These are phyloP conservation scores for Rheum nobile DNA, from an alignment of 148 eudicot species.

Conservation along the genomic window DNA sequence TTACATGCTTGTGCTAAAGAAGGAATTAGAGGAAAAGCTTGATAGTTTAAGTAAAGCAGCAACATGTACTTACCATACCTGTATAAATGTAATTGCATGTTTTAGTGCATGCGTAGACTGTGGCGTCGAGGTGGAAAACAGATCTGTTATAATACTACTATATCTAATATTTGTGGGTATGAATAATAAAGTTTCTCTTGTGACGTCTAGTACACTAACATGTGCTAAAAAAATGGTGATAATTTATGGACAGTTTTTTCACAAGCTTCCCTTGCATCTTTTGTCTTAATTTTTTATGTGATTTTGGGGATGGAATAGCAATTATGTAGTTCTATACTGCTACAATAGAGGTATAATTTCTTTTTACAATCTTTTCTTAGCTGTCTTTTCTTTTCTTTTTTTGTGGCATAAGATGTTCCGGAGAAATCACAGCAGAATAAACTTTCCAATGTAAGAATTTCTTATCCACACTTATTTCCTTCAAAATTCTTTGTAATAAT, in stretches of 20 bases:
- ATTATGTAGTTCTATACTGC: not conserved
- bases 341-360: not conserved
- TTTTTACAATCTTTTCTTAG: no score
- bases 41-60: no score
- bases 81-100: not conserved
- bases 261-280: no score
- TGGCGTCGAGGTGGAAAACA: not conserved
- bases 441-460: slow-evolving; percentile 48
- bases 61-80: slow-evolving; percentile 34
- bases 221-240: not conserved
- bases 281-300: not conserved
- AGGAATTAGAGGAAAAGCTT: no score
- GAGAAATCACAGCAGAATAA: slow-evolving; percentile 26
- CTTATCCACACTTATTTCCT: not conserved
- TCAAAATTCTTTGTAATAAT: not conserved
- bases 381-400: not conserved
- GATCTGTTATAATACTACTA: not conserved
- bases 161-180: not conserved
- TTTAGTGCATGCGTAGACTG: not conserved
- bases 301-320: not conserved
- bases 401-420: slow-evolving; percentile 33
- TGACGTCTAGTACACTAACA: no score
- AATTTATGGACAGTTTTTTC: not conserved
- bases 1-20: no score
- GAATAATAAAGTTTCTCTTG: not conserved